Evolutionary conservation across 2,329 filamentous ascomycete genomes (phyloP), one percentile per base, ranked within the genome.

Genomic region (Penicillium brasilianum): DNA sequence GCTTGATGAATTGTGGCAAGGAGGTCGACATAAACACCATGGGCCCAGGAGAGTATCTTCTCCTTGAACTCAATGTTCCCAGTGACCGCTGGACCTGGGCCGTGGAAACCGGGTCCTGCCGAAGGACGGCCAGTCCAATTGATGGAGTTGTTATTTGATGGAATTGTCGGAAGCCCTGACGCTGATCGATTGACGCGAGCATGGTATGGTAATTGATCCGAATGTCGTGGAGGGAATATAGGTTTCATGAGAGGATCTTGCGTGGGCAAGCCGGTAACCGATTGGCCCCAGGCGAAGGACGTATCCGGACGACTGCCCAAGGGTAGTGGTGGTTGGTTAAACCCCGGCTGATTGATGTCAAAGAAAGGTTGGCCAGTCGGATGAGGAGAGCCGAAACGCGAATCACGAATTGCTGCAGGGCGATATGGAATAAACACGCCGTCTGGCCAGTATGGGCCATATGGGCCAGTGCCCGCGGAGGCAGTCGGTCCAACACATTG

Each of bases 1-100:
- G 78, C 81, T 55, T 86, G 83, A 62, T 90, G 87, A 7, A 91
- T 80, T 65, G 86, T 87, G 10, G 86, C 78, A 3, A 93, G 78
- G 8, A 94, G 82, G 64, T 92, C 88, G 51, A 90, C 81, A 74
- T 93, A 93, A 34, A 88, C 85, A 66, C 83, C 83, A 72, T 93
- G 88, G n/a, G 90, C 90, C 78, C 87, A 88, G 14, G 84, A 81
- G 25, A 93, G 77, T 2, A 86, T 85, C 64, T 87, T 89, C 65
- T 92, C 90, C 65, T 87, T 88, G 71, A 91, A 91, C 59, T 83
- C 80, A 13, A 75, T 71, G 66, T 81, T 80, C 11, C 66, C 71
- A n/a, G 73, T 68, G 6, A 66, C 56, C 18, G 71, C 64, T 8
- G 70, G 56, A 4, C 58, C 66, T 32, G 68, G 55, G 13, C 57